Evolutionary conservation across 148 eudicot genomes (phyloP).

Genomic region (Cornus controversa): DNA sequence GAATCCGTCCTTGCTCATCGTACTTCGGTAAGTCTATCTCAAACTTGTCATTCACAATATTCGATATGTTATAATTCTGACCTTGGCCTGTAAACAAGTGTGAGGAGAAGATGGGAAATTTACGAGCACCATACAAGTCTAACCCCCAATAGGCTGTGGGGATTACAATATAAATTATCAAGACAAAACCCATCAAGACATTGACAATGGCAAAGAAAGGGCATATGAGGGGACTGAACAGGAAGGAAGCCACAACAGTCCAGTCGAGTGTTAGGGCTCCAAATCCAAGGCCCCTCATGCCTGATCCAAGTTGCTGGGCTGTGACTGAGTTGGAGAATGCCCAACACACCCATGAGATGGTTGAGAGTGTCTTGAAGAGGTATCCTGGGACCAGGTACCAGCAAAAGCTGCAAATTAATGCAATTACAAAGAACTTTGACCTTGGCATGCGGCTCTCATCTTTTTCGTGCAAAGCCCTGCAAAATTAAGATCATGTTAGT

Average conservation of each 20-base stretch:
- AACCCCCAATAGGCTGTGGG: slow-evolving; percentile 84
- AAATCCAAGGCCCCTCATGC: slow-evolving; percentile 79
- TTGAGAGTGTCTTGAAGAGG: slow-evolving; percentile 72
- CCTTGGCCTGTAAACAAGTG: slow-evolving; percentile 72
- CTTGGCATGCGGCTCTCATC: slow-evolving; percentile 66
- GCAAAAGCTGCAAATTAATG: slow-evolving; percentile 64
- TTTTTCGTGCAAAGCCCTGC: slow-evolving; percentile 89
- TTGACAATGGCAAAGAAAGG: slow-evolving; percentile 88
- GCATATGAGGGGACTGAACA: slow-evolving; percentile 73
- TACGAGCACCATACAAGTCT: slow-evolving; percentile 61
- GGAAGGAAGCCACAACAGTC: slow-evolving; percentile 78
- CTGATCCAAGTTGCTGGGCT: slow-evolving; percentile 90
- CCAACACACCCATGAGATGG: slow-evolving; percentile 93
- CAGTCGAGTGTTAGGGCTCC: slow-evolving; percentile 85
- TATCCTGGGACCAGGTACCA: slow-evolving; percentile 85
- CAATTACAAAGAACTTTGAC: slow-evolving; percentile 79
- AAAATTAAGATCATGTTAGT: neutral
- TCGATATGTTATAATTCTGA: slow-evolving; percentile 62
- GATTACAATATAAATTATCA: slow-evolving; percentile 66
- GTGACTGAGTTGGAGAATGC: slow-evolving; percentile 75
- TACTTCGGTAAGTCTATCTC: slow-evolving; percentile 55
- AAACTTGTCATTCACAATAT: slow-evolving; percentile 72
- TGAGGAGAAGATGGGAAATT: slow-evolving; percentile 82
- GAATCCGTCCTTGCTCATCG: slow-evolving; percentile 63
- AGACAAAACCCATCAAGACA: slow-evolving; percentile 54